Conservation (phyloP, 768 basidiomycete species). For the Rhizopogon salebrosus region DNA sequence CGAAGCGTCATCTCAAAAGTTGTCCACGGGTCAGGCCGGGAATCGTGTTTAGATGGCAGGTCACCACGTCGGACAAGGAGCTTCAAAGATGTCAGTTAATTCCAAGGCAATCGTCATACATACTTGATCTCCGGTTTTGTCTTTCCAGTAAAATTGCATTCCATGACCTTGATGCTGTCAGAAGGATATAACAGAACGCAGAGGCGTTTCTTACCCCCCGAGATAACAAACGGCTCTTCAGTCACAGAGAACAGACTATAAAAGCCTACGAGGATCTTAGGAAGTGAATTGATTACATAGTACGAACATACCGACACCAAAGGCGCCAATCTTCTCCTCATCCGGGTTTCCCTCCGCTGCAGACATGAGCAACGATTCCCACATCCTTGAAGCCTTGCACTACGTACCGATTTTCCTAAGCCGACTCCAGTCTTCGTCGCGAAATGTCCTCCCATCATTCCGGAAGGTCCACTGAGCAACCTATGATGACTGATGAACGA, state of each 20-base stretch:
- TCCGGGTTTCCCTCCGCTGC: slow-evolving; percentile 90
- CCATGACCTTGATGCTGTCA: slow-evolving; percentile 53
- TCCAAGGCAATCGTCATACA: not conserved
- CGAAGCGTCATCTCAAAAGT: slow-evolving; percentile 86
- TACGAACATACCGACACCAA: slow-evolving; percentile 64
- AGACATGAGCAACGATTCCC: not conserved
- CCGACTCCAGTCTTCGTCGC: slow-evolving; percentile 83
- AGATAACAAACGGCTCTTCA: slow-evolving; percentile 78
- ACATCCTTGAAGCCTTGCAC: not conserved
- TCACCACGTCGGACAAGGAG: slow-evolving; percentile 79
- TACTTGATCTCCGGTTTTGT: slow-evolving; percentile 77
- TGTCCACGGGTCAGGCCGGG: slow-evolving; percentile 58
- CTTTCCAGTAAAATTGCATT: slow-evolving; percentile 98
- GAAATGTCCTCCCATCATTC: slow-evolving; percentile 83
- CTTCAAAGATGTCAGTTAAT: slow-evolving; percentile 30
- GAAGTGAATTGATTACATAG: not conserved
- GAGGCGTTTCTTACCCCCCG: slow-evolving; percentile 48
- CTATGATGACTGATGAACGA: slow-evolving; percentile 28
- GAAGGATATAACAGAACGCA: slow-evolving; percentile 11
- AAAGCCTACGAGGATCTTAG: slow-evolving; percentile 41
- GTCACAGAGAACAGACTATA: slow-evolving; percentile 82
- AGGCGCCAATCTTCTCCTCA: slow-evolving; percentile 94
- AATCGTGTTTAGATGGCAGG: slow-evolving; percentile 36
- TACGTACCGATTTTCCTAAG: slow-evolving; percentile 80
- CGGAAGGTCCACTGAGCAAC: slow-evolving; percentile 79